These are phyloP conservation scores for Zygosaccharomyces rouxii DNA, from an alignment of 805 yeast genomes.

Conservation along the genomic window DNA sequence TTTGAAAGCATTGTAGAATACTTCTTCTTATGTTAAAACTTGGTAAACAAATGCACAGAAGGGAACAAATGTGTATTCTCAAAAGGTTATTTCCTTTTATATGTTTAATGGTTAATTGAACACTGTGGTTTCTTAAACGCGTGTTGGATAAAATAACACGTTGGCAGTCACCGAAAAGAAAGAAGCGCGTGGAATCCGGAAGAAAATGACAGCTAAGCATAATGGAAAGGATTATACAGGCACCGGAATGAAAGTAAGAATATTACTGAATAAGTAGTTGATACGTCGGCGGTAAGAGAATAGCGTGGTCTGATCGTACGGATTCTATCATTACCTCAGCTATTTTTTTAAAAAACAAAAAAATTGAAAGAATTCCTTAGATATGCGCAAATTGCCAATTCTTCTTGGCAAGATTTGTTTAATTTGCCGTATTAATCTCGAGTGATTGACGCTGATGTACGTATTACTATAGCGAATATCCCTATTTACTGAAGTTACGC, in stretches of 20 bases:
- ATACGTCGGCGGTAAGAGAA: neutral
- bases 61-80: too few relatives aligned
- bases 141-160: constrained; percentile 2
- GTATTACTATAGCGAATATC: neutral
- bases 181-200: constrained; percentile 6
- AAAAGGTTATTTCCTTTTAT: neutral
- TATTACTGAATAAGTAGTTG: neutral
- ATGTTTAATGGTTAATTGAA: constrained; percentile 2
- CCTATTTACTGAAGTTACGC: neutral
- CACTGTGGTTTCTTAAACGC: constrained; percentile 7
- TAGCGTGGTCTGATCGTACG: neutral
- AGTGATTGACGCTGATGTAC: neutral
- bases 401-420: neutral
- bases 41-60: too few relatives aligned
- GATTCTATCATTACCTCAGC: neutral
- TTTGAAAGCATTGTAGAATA: constrained; percentile 10
- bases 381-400: neutral
- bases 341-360: neutral
- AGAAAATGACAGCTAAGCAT: constrained; percentile 7
- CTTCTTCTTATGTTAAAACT: neutral
- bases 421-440: too few relatives aligned
- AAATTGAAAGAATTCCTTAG: neutral
- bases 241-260: neutral
- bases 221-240: neutral
- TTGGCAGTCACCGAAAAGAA: constrained; percentile 4